A percentile compares a stretch with the other conserved stretches of the same genome.
phyloP scores from a whole-genome alignment of 768 basidiomycete species.

The Daedalea quercina region DNA sequence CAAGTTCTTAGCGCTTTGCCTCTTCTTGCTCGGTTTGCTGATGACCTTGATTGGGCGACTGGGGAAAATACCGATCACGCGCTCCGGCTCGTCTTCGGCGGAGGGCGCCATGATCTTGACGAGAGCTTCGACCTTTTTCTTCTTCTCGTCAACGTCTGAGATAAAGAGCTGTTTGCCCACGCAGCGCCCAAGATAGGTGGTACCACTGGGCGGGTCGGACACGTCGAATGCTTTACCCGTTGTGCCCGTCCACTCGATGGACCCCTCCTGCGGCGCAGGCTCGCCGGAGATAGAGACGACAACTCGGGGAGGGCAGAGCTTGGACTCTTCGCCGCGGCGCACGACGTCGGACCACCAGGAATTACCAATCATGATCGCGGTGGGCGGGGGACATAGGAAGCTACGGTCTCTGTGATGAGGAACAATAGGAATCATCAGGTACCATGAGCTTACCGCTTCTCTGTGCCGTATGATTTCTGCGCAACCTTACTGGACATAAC shows the following conservation, averaged over 20 bases:
- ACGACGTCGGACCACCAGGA: constrained; percentile 89
- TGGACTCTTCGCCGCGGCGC: constrained; percentile 68
- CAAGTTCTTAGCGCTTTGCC: constrained; percentile 87
- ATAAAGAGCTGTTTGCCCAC: constrained; percentile 95
- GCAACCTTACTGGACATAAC: constrained; percentile 98
- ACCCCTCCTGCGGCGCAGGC: constrained; percentile 75
- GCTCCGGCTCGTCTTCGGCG: constrained; percentile 74
- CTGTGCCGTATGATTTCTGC: constrained; percentile 95
- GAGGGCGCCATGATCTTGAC: constrained; percentile 82
- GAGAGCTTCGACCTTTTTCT: constrained; percentile 90
- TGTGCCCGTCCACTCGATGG: constrained; percentile 82
- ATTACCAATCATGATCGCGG: constrained; percentile 89
- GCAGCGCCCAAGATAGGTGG: constrained; percentile 88
- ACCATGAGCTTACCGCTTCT: constrained; percentile 64
- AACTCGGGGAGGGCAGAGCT: constrained; percentile 72
- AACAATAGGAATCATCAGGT: neutral
- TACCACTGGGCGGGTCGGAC: constrained; percentile 69
- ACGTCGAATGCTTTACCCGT: constrained; percentile 82
- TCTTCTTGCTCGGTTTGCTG: constrained; percentile 96
- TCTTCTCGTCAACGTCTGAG: constrained; percentile 90
- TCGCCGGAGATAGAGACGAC: constrained; percentile 92
- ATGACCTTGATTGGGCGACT: constrained; percentile 97
- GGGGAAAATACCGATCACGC: constrained; percentile 83
- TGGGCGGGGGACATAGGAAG: constrained; percentile 91
- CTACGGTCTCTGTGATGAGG: constrained; percentile 26